These are phyloP conservation scores for Ceratocystis huliohia DNA, from an alignment of 2,329 filamentous ascomycete genomes.

Conservation along the genomic window DNA sequence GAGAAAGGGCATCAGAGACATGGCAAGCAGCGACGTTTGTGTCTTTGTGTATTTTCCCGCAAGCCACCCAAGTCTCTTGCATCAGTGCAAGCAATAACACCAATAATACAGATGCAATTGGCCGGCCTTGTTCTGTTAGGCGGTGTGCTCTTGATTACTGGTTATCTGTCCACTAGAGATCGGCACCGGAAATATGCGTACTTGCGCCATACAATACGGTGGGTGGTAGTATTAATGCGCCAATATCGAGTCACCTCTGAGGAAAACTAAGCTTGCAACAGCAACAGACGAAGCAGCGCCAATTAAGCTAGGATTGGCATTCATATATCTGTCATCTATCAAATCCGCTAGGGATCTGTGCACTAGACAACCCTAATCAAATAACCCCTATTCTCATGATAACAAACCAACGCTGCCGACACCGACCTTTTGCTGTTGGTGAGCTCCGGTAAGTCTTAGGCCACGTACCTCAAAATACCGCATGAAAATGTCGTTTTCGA, in stretches of 20 bases:
- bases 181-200: background rate
- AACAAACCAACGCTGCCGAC: background rate
- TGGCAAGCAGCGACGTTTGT: background rate
- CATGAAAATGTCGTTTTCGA: background rate
- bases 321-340: slow-evolving; percentile 3
- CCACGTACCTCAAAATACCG: background rate
- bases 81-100: too few species aligned
- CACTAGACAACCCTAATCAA: background rate
- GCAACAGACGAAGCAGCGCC: background rate
- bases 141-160: background rate
- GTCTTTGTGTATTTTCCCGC: background rate
- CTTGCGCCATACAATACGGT: background rate
- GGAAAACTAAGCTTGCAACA: background rate
- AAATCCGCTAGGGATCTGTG: background rate
- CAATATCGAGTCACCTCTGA: background rate
- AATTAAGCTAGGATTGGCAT: background rate
- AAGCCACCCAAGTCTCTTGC: too few species aligned
- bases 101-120: background rate
- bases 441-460: background rate
- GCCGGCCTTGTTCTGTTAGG: background rate
- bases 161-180: background rate
- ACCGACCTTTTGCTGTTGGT: background rate
- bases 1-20: background rate
- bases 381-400: background rate
- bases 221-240: too few species aligned